Evolutionary conservation across 768 basidiomycete species (phyloP), one percentile per base, ranked within the genome.

Genomic region (Phlebiopsis gigantea): DNA sequence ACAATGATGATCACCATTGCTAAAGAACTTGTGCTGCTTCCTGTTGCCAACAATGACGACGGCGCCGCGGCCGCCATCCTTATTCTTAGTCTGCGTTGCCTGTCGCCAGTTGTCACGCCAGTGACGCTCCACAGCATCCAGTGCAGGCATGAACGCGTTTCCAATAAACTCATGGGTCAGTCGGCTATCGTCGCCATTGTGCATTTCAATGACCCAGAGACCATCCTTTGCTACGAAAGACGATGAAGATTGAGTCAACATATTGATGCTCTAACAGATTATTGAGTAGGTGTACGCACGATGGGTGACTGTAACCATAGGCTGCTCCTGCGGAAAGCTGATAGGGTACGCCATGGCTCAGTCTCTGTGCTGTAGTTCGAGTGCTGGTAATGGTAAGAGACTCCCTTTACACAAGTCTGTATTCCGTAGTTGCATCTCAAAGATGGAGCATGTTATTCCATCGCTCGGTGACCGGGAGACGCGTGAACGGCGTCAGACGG

Each of bases 21-120:
- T 90, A 70, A 93, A 93, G 76, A 91, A 93, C 70, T 92, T 93
- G 69, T 92, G 83, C 68, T 93, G 90, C 58, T 78, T 76, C 59
- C 75, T 77, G 58, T 80, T 82, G 3, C 91, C 90, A 6, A 88
- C 84, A 53, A 93, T 85, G 58, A 93, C 84, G 28, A 93, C 70
- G 3, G 87, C 84, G 34, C 89, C 90, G 50, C 76, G 77, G 28
- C 82, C 86, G 6, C 74, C 76, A n/a, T 71, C 71, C 61, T 76
- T 75, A 62, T 80, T 75, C 57, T 77, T 78, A 43, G 72, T 60
- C 42, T 73, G 66, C 49, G 72, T 66, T 1, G 77, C 75, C 9
- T 69, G 64, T 28, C 78, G 73, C 74, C 80, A 81, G 45, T 75
- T 74, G 31, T 73, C 69, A 14, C 79, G 72, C 90, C 91, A 93